A percentile compares a stretch with the other conserved stretches of the same genome.
Conservation (phyloP, 192 early-diverging fungal genomes). For the Mortierella hygrophila region DNA sequence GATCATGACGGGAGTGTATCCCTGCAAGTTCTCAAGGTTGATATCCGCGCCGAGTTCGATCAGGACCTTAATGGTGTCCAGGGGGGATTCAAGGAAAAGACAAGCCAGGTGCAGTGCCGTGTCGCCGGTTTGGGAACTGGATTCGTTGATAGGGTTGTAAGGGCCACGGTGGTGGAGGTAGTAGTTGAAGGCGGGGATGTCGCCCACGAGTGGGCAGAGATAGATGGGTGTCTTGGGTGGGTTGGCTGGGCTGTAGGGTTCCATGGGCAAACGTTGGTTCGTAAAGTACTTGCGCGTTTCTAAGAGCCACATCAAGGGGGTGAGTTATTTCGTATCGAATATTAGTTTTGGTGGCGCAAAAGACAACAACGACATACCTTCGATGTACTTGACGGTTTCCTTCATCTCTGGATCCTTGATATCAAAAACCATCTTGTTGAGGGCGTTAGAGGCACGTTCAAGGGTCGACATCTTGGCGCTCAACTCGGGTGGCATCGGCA, state of each 20-base stretch:
- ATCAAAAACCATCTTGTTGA: slow-evolving; percentile 53
- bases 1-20: slow-evolving; percentile 45
- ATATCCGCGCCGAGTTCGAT: slow-evolving; percentile 53
- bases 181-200: slow-evolving; percentile 36
- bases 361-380: slow-evolving; percentile 25
- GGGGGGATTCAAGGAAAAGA: slow-evolving; percentile 38
- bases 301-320: neutral
- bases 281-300: slow-evolving; percentile 30
- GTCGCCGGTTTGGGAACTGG: slow-evolving; percentile 40
- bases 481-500: slow-evolving; percentile 45
- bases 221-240: slow-evolving; percentile 43
- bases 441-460: slow-evolving; percentile 35
- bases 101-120: slow-evolving; percentile 47
- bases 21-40: slow-evolving; percentile 53
- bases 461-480: slow-evolving; percentile 40
- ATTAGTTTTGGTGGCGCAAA: neutral
- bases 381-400: slow-evolving; percentile 42
- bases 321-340: neutral
- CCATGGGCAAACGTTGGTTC: slow-evolving; percentile 14
- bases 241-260: slow-evolving; percentile 29
- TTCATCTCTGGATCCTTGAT: slow-evolving; percentile 42
- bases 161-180: slow-evolving; percentile 17
- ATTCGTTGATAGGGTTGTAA: slow-evolving; percentile 54
- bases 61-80: slow-evolving; percentile 54
- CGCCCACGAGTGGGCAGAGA: slow-evolving; percentile 44